phyloP scores from a whole-genome alignment of 495 filamentous ascomycete species.

The Tuber borchii region DNA sequence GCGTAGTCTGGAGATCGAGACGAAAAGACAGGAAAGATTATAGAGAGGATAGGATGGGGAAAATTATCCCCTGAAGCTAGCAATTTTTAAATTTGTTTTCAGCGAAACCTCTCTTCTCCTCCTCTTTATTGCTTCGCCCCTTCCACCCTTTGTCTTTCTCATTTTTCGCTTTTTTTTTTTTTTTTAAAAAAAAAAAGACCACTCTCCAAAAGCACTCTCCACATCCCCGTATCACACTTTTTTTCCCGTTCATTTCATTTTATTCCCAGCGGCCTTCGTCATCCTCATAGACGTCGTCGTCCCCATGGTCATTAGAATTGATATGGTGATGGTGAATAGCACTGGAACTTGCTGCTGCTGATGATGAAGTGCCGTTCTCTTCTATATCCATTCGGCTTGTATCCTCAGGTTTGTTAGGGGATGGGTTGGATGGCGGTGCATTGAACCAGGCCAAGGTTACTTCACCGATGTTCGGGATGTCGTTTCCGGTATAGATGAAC shows the following conservation, averaged over 20 bases:
- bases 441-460: constrained; percentile 65
- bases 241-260: background rate
- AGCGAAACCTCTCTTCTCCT: background rate
- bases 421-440: background rate
- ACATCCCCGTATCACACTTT: background rate
- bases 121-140: background rate
- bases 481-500: constrained; percentile 48
- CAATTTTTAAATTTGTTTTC: background rate
- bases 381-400: background rate
- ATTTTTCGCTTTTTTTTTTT: background rate
- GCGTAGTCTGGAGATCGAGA: background rate
- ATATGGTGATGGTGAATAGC: constrained; percentile 2
- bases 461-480: constrained; percentile 68
- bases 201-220: background rate
- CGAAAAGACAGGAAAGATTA: background rate
- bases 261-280: constrained; percentile 4
- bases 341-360: background rate
- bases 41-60: background rate
- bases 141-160: background rate
- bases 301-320: constrained; percentile 1
- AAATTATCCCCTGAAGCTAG: background rate
- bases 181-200: no score
- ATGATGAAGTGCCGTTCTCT: background rate
- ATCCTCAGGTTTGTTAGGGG: background rate
- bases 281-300: constrained; percentile 10